phyloP scores from a whole-genome alignment of 306 rosid species.

The Hippophae tibetana region DNA sequence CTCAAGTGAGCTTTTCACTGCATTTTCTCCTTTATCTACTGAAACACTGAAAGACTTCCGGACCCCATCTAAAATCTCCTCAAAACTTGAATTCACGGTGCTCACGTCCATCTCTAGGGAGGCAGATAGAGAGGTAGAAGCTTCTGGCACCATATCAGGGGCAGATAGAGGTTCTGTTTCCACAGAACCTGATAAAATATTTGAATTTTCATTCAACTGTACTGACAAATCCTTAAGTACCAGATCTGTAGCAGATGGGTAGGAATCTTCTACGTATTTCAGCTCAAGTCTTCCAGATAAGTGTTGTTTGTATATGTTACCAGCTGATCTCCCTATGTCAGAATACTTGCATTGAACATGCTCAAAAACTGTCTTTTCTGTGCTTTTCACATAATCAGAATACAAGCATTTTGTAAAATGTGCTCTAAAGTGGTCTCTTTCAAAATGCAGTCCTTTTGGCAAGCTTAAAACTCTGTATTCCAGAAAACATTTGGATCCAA shows the following conservation, averaged over 20 bases:
- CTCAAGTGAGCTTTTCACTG: conserved; percentile 45
- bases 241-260: conserved; percentile 25
- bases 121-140: conserved; percentile 20
- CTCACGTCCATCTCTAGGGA: conserved; percentile 25
- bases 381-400: conserved; percentile 16
- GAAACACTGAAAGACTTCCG: conserved; percentile 43
- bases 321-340: conserved; percentile 23
- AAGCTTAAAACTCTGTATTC: conserved; percentile 36
- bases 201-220: conserved; percentile 27
- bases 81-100: conserved; percentile 37
- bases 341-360: conserved; percentile 22
- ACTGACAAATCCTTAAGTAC: conserved; percentile 29
- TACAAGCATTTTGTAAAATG: conserved; percentile 36
- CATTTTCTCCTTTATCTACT: conserved; percentile 42
- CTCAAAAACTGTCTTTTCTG: conserved; percentile 23
- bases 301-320: conserved; percentile 13
- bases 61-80: conserved; percentile 33
- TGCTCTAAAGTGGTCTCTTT: conserved; percentile 33
- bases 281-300: conserved; percentile 28
- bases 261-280: conserved; percentile 29
- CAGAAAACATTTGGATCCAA: conserved; percentile 30
- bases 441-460: conserved; percentile 34
- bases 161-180: conserved; percentile 35
- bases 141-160: conserved; percentile 26
- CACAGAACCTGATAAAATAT: conserved; percentile 23